Conservation (phyloP, 805 yeast species). For the Metschnikowia bowlesiae region DNA sequence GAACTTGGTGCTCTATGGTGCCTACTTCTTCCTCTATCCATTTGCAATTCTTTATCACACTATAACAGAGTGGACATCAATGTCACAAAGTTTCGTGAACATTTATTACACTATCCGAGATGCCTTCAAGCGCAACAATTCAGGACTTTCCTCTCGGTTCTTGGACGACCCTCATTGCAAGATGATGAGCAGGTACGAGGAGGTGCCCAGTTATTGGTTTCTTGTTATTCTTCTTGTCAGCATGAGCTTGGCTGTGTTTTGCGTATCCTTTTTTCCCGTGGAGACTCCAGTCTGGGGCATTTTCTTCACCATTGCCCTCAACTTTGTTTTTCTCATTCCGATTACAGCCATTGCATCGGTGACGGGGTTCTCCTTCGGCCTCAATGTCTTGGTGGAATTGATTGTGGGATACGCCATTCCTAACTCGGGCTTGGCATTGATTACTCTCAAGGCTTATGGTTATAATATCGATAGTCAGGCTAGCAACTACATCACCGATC, state of each 20-base stretch:
- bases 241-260: constrained; percentile 39
- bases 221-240: constrained; percentile 41
- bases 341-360: constrained; percentile 58
- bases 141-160: constrained; percentile 11
- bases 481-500: constrained; percentile 42
- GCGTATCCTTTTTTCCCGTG: constrained; percentile 45
- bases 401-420: constrained; percentile 64
- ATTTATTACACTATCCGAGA: constrained; percentile 28
- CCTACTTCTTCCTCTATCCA: constrained; percentile 52
- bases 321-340: constrained; percentile 55
- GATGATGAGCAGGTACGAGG: constrained; percentile 57
- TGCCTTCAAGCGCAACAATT: constrained; percentile 17
- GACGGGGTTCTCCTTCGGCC: constrained; percentile 55
- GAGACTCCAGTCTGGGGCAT: constrained; percentile 64
- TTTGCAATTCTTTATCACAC: constrained; percentile 49
- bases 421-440: constrained; percentile 59
- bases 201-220: constrained; percentile 77
- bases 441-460: constrained; percentile 51
- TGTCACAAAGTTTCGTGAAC: constrained; percentile 34
- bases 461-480: constrained; percentile 62
- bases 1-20: constrained; percentile 54
- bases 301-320: constrained; percentile 52
- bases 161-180: constrained; percentile 50
- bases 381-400: constrained; percentile 60
- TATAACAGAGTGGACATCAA: constrained; percentile 42